Conservation (phyloP, 139 green algal species). For the Ulvella scutata region DNA sequence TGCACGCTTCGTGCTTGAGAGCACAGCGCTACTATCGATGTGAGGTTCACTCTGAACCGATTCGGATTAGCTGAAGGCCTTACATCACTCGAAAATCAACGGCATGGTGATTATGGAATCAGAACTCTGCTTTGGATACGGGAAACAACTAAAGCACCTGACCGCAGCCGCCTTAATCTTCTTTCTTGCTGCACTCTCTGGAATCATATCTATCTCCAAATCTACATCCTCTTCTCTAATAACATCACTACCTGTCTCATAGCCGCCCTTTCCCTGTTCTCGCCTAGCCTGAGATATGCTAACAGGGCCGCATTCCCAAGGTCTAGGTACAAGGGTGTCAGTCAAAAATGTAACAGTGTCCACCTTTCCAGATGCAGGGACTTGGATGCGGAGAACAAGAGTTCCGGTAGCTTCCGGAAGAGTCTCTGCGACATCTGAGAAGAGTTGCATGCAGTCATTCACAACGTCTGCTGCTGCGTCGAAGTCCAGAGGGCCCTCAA, state of each 20-base stretch:
- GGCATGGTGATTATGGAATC: neutral
- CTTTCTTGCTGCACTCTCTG: neutral
- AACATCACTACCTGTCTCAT: too few relatives aligned
- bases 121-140: neutral
- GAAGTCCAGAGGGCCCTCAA: constrained; percentile 20
- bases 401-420: constrained; percentile 18
- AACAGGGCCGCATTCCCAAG: too few relatives aligned
- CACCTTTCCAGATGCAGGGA: constrained; percentile 14
- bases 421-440: neutral
- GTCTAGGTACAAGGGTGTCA: constrained; percentile 33
- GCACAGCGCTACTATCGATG: too few relatives aligned
- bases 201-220: too few relatives aligned
- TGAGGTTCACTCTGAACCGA: too few relatives aligned
- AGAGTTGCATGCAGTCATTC: neutral
- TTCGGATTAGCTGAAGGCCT: too few relatives aligned
- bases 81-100: neutral
- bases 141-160: neutral
- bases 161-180: neutral
- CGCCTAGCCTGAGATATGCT: too few relatives aligned
- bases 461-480: constrained; percentile 18
- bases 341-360: constrained; percentile 18
- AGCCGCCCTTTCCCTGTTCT: too few relatives aligned
- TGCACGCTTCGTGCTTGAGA: too few relatives aligned
- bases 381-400: constrained; percentile 13
- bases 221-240: too few relatives aligned